Percentiles rank a stretch among this genome's conserved stretches.
These are phyloP conservation scores for Magnolia sinica DNA, from an alignment of 164 flowering plant species.

Conservation along the genomic window DNA sequence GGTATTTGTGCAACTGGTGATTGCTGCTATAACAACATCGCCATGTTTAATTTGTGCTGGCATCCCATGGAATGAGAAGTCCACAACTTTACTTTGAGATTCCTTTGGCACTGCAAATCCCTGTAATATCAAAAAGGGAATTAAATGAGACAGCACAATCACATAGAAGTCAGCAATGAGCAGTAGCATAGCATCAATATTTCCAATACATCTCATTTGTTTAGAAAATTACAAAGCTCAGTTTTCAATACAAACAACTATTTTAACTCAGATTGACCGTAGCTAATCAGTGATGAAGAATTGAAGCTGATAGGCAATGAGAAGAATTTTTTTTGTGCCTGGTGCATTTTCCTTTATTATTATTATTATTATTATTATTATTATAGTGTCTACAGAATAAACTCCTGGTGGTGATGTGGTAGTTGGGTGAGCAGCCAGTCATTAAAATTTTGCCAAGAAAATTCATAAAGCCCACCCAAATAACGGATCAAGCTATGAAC, in stretches of 20 bases:
- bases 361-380: too few relatives aligned
- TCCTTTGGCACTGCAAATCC: constrained; percentile 92
- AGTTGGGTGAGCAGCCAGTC: too few relatives aligned
- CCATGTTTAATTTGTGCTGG: constrained; percentile 88
- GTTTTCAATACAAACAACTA: neutral
- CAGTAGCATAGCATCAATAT: neutral
- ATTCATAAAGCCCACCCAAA: too few relatives aligned
- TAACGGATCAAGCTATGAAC: too few relatives aligned
- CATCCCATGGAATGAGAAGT: constrained; percentile 75
- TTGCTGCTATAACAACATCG: constrained; percentile 93
- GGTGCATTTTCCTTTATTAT: neutral
- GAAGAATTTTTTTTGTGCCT: too few relatives aligned
- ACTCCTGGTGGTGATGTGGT: neutral
- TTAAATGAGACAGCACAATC: neutral
- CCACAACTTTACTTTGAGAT: constrained; percentile 66
- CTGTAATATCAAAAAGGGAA: constrained; percentile 27
- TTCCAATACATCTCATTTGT: neutral
- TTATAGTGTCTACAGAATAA: neutral
- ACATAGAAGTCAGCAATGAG: neutral
- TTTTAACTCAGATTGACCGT: neutral
- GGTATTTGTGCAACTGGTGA: constrained; percentile 95
- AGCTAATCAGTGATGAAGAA: neutral
- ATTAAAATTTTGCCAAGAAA: too few relatives aligned
- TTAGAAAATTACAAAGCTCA: neutral
- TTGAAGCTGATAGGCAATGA: neutral